Percentiles rank a stretch among this genome's conserved stretches.
phyloP scores from a whole-genome alignment of 768 basidiomycete species.

The Leccinum subtestaceum region DNA sequence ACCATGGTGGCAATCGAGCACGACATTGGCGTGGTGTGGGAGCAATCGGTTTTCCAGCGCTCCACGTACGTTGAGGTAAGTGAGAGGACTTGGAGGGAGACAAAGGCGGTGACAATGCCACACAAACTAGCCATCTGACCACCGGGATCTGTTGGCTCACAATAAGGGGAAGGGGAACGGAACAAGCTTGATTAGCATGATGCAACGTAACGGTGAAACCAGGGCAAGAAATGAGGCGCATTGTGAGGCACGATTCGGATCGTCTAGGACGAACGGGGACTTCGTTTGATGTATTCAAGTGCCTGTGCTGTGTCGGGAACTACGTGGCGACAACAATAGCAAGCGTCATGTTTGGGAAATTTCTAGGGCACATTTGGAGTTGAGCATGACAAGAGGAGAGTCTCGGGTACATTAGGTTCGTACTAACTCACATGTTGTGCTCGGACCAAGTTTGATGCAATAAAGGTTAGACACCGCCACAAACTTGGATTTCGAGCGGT shows the following conservation, averaged over 20 bases:
- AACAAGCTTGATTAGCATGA: not conserved
- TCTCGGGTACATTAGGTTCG: constrained; percentile 13
- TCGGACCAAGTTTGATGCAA: constrained; percentile 2
- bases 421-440: constrained; percentile 1
- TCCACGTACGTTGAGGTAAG: constrained; percentile 2
- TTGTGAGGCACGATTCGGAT: not conserved
- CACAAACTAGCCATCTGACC: not conserved
- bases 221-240: constrained; percentile 9
- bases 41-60: constrained; percentile 10
- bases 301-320: constrained; percentile 1
- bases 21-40: constrained; percentile 27
- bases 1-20: constrained; percentile 11
- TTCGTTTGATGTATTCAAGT: not conserved
- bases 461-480: constrained; percentile 12
- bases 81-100: not conserved
- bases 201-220: constrained; percentile 14
- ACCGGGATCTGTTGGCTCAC: constrained; percentile 1
- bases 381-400: constrained; percentile 15
- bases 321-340: constrained; percentile 7
- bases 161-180: constrained; percentile 5
- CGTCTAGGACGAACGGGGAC: constrained; percentile 1
- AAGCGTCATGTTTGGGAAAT: constrained; percentile 4
- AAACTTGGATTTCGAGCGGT: not conserved
- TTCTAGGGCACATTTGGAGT: not conserved
- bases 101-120: constrained; percentile 1